Base-by-base conservation (phyloP, 2,329 filamentous ascomycete species). In the Amphichorda felina region DNA sequence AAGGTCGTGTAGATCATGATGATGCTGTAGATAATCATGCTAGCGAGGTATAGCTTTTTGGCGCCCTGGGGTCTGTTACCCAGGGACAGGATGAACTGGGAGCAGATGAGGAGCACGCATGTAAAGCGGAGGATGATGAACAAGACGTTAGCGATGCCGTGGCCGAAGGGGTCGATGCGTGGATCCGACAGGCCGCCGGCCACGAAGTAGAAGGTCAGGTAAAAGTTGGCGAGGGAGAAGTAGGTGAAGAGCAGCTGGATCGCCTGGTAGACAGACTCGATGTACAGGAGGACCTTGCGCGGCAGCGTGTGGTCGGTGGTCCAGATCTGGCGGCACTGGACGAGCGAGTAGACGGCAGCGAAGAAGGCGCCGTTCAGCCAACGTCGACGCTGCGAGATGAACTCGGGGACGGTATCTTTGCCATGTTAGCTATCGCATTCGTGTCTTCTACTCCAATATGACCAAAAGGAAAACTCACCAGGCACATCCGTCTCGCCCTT, bases 281-380 rank as follows among this genome's bases (percentile, higher is more conserved):
- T 76, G 57, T 95, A 88, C 35, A 98, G 74, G 24, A 98, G 71
- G 17, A 94, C 70, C 60, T 98, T 98, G 46, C 91, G 82, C 26
- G 78, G 71, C 16, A 96, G 51, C 1, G 86, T 91, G 59, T 98
- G 91, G 55, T 96, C 91, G 0, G 91, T 98, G 17, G 63, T 61
- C 83, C 89, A 94, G 50, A 98, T 79, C 59, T 98, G 93, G 47
- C 74, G 79, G 58, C 89, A 94, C 60, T 98, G 91, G 29, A 95
- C 82, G 3, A 96, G 75, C 2, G 89, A 96, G 66, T 96, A 98
- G 35, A 96, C 88, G 30, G 91, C 91, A 0, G 91, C 93, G 55
- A 98, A 98, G 66, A 98, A 98, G 45, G 91, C 91, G 53, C 91
- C 91, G 55, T 98, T 98, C 42, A 98, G 78, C 91, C 91, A 98